Percentiles rank a stretch among this genome's conserved stretches.
Conservation (phyloP, 805 yeast species). For the Wickerhamiella allomyrinae region DNA sequence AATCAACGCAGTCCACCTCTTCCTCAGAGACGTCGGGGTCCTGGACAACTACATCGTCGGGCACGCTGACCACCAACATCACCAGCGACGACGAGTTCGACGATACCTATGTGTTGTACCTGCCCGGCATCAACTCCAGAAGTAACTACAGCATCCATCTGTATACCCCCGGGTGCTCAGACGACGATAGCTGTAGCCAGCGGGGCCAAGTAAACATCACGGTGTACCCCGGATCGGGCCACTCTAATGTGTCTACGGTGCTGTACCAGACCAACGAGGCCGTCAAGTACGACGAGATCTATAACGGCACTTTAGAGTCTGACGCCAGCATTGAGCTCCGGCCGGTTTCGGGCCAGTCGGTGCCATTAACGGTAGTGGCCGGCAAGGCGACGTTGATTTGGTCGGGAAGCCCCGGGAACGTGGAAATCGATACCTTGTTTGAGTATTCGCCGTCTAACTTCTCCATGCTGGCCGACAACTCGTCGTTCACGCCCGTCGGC, state of each 20-base stretch:
- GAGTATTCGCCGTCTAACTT: slow-evolving; percentile 69
- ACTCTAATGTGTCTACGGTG: slow-evolving; percentile 27
- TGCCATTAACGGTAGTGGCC: slow-evolving; percentile 48
- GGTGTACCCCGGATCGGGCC: slow-evolving; percentile 36
- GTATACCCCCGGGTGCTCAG: slow-evolving; percentile 76
- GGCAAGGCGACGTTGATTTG: slow-evolving; percentile 41
- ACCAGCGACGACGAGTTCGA: slow-evolving; percentile 21
- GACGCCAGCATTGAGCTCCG: slow-evolving; percentile 29
- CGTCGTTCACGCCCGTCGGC: slow-evolving; percentile 28
- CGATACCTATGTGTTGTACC: slow-evolving; percentile 34
- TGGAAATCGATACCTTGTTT: slow-evolving; percentile 33
- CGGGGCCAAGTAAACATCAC: slow-evolving; percentile 76
- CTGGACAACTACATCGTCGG: slow-evolving; percentile 18
- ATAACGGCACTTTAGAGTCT: slow-evolving; percentile 45
- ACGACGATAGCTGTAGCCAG: slow-evolving; percentile 48
- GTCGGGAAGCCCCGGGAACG: slow-evolving; percentile 29
- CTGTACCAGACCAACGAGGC: slow-evolving; percentile 71
- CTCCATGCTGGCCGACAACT: slow-evolving; percentile 25
- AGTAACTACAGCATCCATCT: slow-evolving; percentile 63
- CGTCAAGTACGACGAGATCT: slow-evolving; percentile 68
- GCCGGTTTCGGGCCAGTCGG: slow-evolving; percentile 15
- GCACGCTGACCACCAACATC: slow-evolving; percentile 20
- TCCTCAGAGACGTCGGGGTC: slow-evolving; percentile 24
- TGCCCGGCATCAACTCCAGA: slow-evolving; percentile 53
- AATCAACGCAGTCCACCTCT: slow-evolving; percentile 21